Base-by-base conservation (phyloP, 805 yeast species). In the Ogataea paraovalis region DNA sequence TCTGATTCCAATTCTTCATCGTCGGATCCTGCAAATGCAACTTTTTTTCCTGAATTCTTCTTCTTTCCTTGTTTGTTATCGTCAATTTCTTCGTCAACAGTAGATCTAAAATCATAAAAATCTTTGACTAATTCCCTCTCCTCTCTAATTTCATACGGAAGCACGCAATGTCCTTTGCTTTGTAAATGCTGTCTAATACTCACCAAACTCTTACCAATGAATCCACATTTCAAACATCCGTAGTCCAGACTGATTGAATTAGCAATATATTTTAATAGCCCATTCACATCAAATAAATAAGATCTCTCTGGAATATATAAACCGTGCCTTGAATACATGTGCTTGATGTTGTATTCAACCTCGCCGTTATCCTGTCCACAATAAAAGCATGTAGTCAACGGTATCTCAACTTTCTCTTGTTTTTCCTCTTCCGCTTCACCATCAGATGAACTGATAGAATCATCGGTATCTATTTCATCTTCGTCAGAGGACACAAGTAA, bases 171-270 rank as follows among this genome's bases (percentile, higher is more conserved):
- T 43, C 92, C 84, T 66, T 92, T 94, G 3, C 83, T 75, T 3
- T 70, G 58, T 80, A 88, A 79, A 66, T 94, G 99, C 40, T 88
- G 94, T 53, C 97, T 81, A 7, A 87, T 91, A 50, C 96, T 87
- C 55, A 84, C 88, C 36, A 91, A 63, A 44, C 80, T 80, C 51
- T 79, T 79, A 13, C 97, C 97, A 61, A 83, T 80, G 65, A 83
- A 94, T 16, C 76, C 75, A 66, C 99, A 94, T 53, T 81, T 79
- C 38, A 91, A 65, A 64, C 99, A 94, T 58, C 82, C 77, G 55
- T 85, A 80, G 25, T 96, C 96, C 25, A 83, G 68, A 13, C 89
- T 84, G 40, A 91, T 80, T 51, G 81, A 80, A 53, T 88, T 90
- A 21, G 87, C 89, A 47, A 94, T 67, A 60, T 84, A 85, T 3